phyloP scores from a whole-genome alignment of 768 basidiomycete genomes.

The Termitomyces sp. region DNA sequence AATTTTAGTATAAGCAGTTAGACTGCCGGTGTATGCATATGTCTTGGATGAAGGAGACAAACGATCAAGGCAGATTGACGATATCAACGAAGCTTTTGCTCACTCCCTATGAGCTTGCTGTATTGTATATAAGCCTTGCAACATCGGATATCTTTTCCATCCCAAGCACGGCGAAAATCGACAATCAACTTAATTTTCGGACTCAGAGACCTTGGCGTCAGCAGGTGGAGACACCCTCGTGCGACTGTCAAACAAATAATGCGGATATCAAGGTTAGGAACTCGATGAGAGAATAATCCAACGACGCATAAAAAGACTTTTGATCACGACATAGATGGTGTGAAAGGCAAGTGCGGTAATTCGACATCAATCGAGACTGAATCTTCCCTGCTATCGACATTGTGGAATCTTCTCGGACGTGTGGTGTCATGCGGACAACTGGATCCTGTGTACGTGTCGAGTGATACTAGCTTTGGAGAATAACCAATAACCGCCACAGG shows the following conservation, averaged over 20 bases:
- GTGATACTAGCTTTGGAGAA: neutral
- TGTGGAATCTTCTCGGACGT: neutral
- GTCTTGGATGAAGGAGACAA: neutral
- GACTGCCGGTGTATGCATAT: no score
- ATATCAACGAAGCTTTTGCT: neutral
- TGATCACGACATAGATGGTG: neutral
- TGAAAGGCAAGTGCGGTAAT: neutral
- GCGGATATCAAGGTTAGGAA: no score
- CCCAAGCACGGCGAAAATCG: neutral
- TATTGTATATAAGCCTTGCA: neutral
- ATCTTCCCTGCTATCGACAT: neutral
- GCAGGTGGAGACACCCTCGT: neutral
- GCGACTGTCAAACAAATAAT: no score
- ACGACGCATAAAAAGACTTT: neutral
- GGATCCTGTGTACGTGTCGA: neutral
- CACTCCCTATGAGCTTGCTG: neutral
- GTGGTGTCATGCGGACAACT: neutral
- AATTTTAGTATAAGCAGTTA: neutral
- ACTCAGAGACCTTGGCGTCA: neutral
- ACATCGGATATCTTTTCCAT: neutral
- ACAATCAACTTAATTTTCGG: neutral
- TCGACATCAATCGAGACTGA: neutral
- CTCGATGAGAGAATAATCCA: neutral
- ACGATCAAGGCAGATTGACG: neutral
- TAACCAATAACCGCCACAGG: neutral